phyloP scores from a whole-genome alignment of 2,329 filamentous ascomycete genomes.

The Neoascochyta sp. region DNA sequence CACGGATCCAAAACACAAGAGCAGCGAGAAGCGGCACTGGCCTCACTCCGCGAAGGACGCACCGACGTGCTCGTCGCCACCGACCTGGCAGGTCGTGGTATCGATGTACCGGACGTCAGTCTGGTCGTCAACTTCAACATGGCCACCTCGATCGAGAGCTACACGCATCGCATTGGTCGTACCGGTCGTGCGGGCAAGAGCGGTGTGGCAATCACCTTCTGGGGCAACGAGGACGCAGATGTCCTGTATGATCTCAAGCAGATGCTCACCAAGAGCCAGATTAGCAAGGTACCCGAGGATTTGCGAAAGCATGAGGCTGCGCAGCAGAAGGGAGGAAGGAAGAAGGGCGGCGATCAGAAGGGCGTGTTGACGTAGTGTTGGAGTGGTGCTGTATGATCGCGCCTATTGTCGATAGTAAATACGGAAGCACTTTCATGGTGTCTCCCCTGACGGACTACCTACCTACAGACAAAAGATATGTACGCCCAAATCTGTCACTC shows the following conservation, averaged over 20 bases:
- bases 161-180: slow-evolving; percentile 94
- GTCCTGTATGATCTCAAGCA: slow-evolving; percentile 92
- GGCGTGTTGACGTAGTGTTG: slow-evolving; percentile 9
- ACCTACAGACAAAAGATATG: no score
- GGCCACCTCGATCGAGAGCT: slow-evolving; percentile 86
- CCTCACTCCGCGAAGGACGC: slow-evolving; percentile 73
- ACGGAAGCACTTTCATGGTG: no score
- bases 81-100: slow-evolving; percentile 93
- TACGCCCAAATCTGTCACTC: no score
- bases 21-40: slow-evolving; percentile 89
- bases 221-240: slow-evolving; percentile 85
- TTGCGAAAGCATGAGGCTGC: slow-evolving; percentile 82
- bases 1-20: slow-evolving; percentile 98
- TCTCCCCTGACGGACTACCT: no score
- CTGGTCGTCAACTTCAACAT: slow-evolving; percentile 99
- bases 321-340: slow-evolving; percentile 66
- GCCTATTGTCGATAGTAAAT: no score
- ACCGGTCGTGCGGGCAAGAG: slow-evolving; percentile 97
- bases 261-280: slow-evolving; percentile 86
- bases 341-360: slow-evolving; percentile 46
- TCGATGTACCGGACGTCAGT: slow-evolving; percentile 90
- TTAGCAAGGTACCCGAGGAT: slow-evolving; percentile 88
- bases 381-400: no score
- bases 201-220: slow-evolving; percentile 92
- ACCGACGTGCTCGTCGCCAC: slow-evolving; percentile 92